These are phyloP conservation scores for Pseudotulostoma volvatum DNA, from an alignment of 495 filamentous ascomycete species.

Conservation along the genomic window DNA sequence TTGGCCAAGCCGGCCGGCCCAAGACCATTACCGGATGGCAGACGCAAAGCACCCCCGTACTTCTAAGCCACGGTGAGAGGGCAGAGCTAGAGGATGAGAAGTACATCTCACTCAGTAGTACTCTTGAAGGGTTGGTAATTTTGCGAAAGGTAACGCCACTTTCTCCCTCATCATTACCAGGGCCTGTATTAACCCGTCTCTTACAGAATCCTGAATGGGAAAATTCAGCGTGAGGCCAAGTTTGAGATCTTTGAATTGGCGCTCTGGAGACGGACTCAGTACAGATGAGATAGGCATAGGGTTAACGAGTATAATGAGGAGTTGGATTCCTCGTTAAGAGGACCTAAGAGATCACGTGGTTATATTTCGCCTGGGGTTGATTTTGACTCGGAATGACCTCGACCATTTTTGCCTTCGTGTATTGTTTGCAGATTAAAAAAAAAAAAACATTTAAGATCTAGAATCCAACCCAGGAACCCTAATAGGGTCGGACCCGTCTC, in stretches of 20 bases:
- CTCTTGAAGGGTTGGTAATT: constrained; percentile 87
- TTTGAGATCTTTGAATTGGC: not conserved
- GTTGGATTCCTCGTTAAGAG: not conserved
- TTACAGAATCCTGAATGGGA: constrained; percentile 39
- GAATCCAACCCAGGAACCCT: too few species aligned
- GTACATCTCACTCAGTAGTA: constrained; percentile 80
- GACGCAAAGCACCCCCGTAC: constrained; percentile 92
- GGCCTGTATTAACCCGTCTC: constrained; percentile 12
- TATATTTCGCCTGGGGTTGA: not conserved
- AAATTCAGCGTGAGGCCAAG: constrained; percentile 18
- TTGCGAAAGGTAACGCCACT: constrained; percentile 65
- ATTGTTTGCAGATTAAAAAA: not conserved
- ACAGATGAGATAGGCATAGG: too few species aligned
- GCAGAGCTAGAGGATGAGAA: constrained; percentile 96
- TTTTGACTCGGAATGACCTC: not conserved
- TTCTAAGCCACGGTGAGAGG: constrained; percentile 82
- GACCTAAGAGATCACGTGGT: not conserved
- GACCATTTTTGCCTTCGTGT: not conserved
- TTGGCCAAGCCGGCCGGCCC: constrained; percentile 87
- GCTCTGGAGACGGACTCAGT: not conserved
- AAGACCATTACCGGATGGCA: constrained; percentile 99
- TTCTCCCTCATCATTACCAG: not conserved
- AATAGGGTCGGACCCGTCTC: too few species aligned
- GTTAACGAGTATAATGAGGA: not conserved
- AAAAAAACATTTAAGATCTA: too few species aligned